Percentiles rank a stretch among this genome's conserved stretches.
phyloP scores from a whole-genome alignment of 768 basidiomycete species.

The Collybia mongolica region DNA sequence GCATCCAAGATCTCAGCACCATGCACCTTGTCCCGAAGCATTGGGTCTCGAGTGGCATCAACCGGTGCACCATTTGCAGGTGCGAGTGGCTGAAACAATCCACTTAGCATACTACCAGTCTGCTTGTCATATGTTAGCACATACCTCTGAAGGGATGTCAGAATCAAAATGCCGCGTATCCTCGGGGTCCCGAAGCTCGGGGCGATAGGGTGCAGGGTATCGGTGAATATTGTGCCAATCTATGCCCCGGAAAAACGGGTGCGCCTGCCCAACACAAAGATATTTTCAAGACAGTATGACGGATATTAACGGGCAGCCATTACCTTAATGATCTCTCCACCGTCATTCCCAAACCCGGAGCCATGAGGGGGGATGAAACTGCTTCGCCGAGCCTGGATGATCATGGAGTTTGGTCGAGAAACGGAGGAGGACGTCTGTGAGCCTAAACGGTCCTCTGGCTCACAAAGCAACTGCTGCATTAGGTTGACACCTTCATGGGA shows the following conservation, averaged over 20 bases:
- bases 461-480: constrained; percentile 88
- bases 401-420: constrained; percentile 74
- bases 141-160: constrained; percentile 89
- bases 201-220: constrained; percentile 85
- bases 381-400: constrained; percentile 72
- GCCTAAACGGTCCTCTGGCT: constrained; percentile 92
- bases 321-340: constrained; percentile 90
- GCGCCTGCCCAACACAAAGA: constrained; percentile 48
- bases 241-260: constrained; percentile 89
- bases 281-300: constrained; percentile 7
- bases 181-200: constrained; percentile 75
- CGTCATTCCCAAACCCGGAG: constrained; percentile 61
- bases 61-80: constrained; percentile 83
- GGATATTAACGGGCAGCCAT: constrained; percentile 7
- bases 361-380: constrained; percentile 58
- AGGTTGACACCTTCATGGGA: constrained; percentile 86
- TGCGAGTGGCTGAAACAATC: constrained; percentile 72
- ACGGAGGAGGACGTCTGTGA: constrained; percentile 68
- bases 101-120: constrained; percentile 12
- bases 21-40: constrained; percentile 82
- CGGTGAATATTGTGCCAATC: constrained; percentile 88
- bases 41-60: constrained; percentile 86
- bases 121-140: constrained; percentile 9
- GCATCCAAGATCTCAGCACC: constrained; percentile 86
- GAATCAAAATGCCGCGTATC: constrained; percentile 96